A percentile compares a stretch with the other conserved stretches of the same genome.
phyloP scores from a whole-genome alignment of 2,329 filamentous ascomycete genomes.

The Colletotrichum liaoningense region DNA sequence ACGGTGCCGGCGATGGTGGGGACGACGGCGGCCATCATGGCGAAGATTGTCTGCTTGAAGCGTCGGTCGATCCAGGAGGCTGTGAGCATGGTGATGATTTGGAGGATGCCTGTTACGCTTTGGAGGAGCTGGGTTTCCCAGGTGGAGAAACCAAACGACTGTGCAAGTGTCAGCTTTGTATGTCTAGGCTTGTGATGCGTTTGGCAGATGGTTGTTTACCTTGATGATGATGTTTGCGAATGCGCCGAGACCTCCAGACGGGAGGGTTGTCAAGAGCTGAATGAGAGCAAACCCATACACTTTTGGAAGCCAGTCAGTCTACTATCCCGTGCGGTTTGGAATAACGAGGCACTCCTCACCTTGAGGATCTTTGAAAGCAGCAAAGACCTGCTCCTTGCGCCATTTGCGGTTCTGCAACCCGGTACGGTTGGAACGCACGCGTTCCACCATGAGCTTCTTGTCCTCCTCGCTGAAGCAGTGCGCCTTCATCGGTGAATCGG shows the following conservation, averaged over 20 bases:
- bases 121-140: constrained; percentile 79
- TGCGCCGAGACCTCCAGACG: constrained; percentile 77
- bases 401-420: constrained; percentile 48
- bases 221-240: constrained; percentile 82
- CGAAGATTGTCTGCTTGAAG: constrained; percentile 73
- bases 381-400: constrained; percentile 50
- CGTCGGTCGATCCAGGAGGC: constrained; percentile 77
- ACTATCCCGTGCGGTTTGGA: rapidly evolving
- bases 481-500: constrained; percentile 63
- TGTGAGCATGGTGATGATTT: constrained; percentile 75
- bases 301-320: background rate
- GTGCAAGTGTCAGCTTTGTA: background rate
- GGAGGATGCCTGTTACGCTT: constrained; percentile 80
- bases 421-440: constrained; percentile 50
- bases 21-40: constrained; percentile 74
- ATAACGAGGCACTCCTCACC: background rate
- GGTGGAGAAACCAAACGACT: constrained; percentile 69
- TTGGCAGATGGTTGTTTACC: constrained; percentile 11
- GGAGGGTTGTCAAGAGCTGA: constrained; percentile 77
- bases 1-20: constrained; percentile 60
- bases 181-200: background rate
- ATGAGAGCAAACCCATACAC: constrained; percentile 73
- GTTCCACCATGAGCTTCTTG: constrained; percentile 49
- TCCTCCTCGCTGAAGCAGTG: constrained; percentile 58
- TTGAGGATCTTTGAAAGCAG: constrained; percentile 48